Conservation (phyloP, 805 yeast species). For the Candida ponderosae region DNA sequence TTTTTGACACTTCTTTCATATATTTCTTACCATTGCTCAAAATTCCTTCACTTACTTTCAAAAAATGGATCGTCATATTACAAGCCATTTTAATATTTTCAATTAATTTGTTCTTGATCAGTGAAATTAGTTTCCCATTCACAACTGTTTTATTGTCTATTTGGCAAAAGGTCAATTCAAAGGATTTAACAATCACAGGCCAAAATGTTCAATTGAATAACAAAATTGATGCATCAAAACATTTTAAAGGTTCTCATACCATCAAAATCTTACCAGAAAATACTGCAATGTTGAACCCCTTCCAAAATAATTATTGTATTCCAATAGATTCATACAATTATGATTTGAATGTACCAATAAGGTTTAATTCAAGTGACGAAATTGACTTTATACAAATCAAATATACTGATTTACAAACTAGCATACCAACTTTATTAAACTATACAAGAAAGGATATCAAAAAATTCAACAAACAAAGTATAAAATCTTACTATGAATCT, state of each 20-base stretch:
- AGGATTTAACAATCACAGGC: conserved; percentile 48
- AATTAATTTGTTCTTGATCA: conserved; percentile 46
- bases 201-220: conserved; percentile 25
- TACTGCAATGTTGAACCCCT: conserved; percentile 77
- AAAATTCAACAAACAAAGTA: conserved; percentile 20
- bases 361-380: conserved; percentile 71
- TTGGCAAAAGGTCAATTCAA: conserved; percentile 34
- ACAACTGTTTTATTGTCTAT: conserved; percentile 29
- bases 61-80: conserved; percentile 43
- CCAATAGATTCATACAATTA: conserved; percentile 25
- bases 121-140: conserved; percentile 43
- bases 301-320: conserved; percentile 57
- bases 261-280: conserved; percentile 89
- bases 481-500: conserved; percentile 14
- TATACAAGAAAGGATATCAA: conserved; percentile 52
- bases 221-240: conserved; percentile 26
- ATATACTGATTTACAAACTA: conserved; percentile 47
- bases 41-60: conserved; percentile 67
- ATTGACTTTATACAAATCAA: conserved; percentile 62
- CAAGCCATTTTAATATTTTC: conserved; percentile 39
- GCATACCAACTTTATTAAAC: conserved; percentile 37
- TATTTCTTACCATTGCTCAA: conserved; percentile 67
- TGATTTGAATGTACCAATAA: conserved; percentile 53
- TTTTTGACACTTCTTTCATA: conserved; percentile 65
- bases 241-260: conserved; percentile 80